These are phyloP conservation scores for Ophiosphaerella korrae DNA, from an alignment of 2,329 filamentous ascomycete species.

Conservation along the genomic window DNA sequence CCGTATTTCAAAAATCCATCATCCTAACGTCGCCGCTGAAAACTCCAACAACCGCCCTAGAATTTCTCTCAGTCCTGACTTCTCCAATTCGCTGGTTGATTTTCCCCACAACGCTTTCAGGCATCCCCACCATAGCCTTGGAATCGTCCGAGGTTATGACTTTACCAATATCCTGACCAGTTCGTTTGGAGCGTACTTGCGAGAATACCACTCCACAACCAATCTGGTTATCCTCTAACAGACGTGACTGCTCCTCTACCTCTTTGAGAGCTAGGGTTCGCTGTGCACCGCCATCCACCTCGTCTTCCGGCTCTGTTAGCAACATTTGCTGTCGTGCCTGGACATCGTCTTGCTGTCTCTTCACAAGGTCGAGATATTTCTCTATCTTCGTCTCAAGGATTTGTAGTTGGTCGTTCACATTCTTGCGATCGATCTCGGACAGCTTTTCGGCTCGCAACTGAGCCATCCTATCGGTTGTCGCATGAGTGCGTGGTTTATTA, in stretches of 20 bases:
- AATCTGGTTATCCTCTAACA: conserved; percentile 12
- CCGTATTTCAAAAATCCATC: neutral
- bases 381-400: conserved; percentile 14
- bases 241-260: conserved; percentile 11
- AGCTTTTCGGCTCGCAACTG: conserved; percentile 10
- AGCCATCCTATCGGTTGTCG: conserved; percentile 5
- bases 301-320: conserved; percentile 11
- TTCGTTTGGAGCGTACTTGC: conserved; percentile 11
- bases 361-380: conserved; percentile 11
- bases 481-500: neutral
- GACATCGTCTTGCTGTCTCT: conserved; percentile 8
- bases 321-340: conserved; percentile 6
- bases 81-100: conserved; percentile 14
- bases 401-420: conserved; percentile 5
- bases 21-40: neutral
- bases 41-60: conserved; percentile 6
- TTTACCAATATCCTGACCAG: conserved; percentile 11
- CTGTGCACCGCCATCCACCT: conserved; percentile 9
- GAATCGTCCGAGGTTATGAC: conserved; percentile 12
- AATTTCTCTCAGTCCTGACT: conserved; percentile 5
- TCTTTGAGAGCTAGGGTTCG: conserved; percentile 14
- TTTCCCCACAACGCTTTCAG: conserved; percentile 13
- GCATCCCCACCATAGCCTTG: conserved; percentile 8
- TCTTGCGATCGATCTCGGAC: conserved; percentile 6
- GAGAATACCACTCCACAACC: conserved; percentile 15